Evolutionary conservation across 1,284 basidiomycete genomes (phyloP), one percentile per base, ranked within the genome.

Genomic region (Ganoderma leucocontextum): DNA sequence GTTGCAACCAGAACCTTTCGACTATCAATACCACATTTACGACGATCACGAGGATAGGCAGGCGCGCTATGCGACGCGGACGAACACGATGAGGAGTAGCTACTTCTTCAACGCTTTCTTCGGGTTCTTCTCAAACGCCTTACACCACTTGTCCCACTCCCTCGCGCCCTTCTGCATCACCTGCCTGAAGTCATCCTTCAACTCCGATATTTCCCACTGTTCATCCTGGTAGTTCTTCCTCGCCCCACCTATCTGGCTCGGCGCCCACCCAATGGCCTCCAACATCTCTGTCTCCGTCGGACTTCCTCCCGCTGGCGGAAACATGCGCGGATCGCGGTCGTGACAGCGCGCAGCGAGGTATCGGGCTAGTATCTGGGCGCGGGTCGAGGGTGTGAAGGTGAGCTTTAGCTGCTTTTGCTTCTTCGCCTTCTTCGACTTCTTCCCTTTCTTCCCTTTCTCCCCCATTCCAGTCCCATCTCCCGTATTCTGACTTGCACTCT

Each of bases 61-160:
- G 29, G 29, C 29, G 29, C 29, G 2, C 29, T 29, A 29, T 29
- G 29, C 29, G 29, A 29, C n/a, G n/a, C n/a, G n/a, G n/a, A n/a
- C 29, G 29, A 29, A 29, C 29, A 29, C 29, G 29, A 29, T 29
- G 29, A 29, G 29, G 29, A 29, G 29, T 29, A 29, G 9, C 38
- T 59, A 60, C n/a, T 60, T 60, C 38, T 60, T 60, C 38, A 60
- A 39, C 36, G 58, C 58, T 9, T 60, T 60, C 36, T 25, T 41
- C 22, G 58, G 58, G 38, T 60, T 60, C 38, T 60, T 60, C 58
- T 60, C 58, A 9, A 60, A 60, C 38, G 58, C 58, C 38, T 60
- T 60, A 8, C 58, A 60, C 58, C 58, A 60, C 38, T 60, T 60
- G 6, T 41, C 58, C 58, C 58, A 60, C 58, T 60, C 58, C 58